These are phyloP conservation scores for Arabis alpina DNA, from an alignment of 345 rosid species.

Conservation along the genomic window DNA sequence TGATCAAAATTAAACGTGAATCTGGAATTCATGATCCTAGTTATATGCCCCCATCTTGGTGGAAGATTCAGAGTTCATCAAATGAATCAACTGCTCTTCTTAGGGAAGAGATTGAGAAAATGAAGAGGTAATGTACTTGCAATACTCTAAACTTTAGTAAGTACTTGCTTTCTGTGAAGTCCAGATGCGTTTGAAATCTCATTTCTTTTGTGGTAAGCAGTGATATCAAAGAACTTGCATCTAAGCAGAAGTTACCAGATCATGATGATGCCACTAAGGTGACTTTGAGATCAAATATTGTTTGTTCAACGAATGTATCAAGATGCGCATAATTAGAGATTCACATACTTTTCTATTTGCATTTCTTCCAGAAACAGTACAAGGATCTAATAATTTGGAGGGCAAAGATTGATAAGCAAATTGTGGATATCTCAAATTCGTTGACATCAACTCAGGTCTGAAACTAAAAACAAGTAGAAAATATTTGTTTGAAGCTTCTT, in stretches of 20 bases:
- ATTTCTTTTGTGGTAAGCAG: slow-evolving; percentile 47
- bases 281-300: slow-evolving; percentile 27
- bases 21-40: slow-evolving; percentile 66
- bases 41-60: slow-evolving; percentile 66
- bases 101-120: slow-evolving; percentile 59
- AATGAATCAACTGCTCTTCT: slow-evolving; percentile 57
- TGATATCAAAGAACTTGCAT: slow-evolving; percentile 56
- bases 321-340: slow-evolving; percentile 19
- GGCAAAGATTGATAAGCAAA: slow-evolving; percentile 59
- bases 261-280: slow-evolving; percentile 63
- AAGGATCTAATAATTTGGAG: slow-evolving; percentile 68
- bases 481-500: slow-evolving; percentile 21
- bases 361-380: slow-evolving; percentile 51
- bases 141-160: background rate
- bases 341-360: slow-evolving; percentile 4
- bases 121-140: slow-evolving; percentile 52
- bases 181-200: background rate
- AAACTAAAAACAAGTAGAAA: slow-evolving; percentile 7
- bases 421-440: slow-evolving; percentile 67
- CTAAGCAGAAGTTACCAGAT: slow-evolving; percentile 56
- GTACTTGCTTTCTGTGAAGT: background rate
- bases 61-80: slow-evolving; percentile 49
- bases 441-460: slow-evolving; percentile 73
- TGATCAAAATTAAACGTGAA: slow-evolving; percentile 62
- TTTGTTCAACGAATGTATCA: slow-evolving; percentile 9